A percentile compares a stretch with the other conserved stretches of the same genome.
phyloP scores from a whole-genome alignment of 345 rosid genomes.

The Aquilaria malaccensis region DNA sequence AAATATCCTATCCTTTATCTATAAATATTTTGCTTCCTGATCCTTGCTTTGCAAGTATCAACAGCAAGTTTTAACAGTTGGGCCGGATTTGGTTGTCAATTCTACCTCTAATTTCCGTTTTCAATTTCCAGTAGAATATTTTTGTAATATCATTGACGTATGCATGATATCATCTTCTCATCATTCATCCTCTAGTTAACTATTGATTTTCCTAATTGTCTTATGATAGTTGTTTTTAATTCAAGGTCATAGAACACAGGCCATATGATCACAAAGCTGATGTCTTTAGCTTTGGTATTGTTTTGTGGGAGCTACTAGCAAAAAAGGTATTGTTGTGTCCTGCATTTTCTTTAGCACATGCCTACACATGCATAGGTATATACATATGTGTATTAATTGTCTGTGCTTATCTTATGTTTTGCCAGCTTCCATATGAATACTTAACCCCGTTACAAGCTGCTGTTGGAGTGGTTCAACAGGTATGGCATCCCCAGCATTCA shows the following conservation, averaged over 20 bases:
- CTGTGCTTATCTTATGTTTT: constrained; percentile 17
- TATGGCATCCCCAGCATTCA: constrained; percentile 14
- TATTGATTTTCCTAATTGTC: constrained; percentile 5
- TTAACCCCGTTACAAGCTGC: constrained; percentile 97
- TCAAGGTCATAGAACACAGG: constrained; percentile 61
- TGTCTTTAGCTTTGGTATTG: constrained; percentile 51
- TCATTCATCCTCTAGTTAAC: too few relatives aligned
- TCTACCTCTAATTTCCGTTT: too few relatives aligned
- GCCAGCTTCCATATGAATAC: constrained; percentile 87
- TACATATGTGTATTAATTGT: too few relatives aligned
- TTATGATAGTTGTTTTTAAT: constrained; percentile 20
- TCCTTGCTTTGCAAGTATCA: neutral
- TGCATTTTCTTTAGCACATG: neutral
- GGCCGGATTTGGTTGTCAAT: too few relatives aligned
- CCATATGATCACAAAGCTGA: constrained; percentile 70
- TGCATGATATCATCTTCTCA: too few relatives aligned
- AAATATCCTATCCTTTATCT: too few relatives aligned
- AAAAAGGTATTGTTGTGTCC: constrained; percentile 39
- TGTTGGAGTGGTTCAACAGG: constrained; percentile 96
- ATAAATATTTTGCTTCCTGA: too few relatives aligned
- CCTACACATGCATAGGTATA: neutral
- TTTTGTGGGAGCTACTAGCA: constrained; percentile 55
- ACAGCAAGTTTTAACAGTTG: too few relatives aligned
- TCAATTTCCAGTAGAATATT: too few relatives aligned
- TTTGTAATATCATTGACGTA: too few relatives aligned